These are phyloP conservation scores for Aspergillus brasiliensis DNA, from an alignment of 2,329 filamentous ascomycete genomes.

Conservation along the genomic window DNA sequence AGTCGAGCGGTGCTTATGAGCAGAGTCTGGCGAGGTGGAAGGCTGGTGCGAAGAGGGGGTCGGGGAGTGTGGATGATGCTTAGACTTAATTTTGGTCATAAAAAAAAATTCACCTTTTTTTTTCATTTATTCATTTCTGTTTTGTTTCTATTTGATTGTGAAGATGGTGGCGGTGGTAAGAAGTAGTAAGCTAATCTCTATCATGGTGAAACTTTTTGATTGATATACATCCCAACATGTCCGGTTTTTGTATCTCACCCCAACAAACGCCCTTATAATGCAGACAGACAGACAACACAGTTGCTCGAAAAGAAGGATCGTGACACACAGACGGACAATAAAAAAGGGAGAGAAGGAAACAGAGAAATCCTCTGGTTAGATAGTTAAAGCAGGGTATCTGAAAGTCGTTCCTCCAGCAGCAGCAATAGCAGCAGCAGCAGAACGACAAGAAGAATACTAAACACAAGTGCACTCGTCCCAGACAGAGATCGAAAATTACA, in stretches of 20 bases:
- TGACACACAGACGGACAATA: not conserved
- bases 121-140: too few species aligned
- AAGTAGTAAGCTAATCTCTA: too few species aligned
- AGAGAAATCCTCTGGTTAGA: not conserved
- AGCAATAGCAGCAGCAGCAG: not conserved
- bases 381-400: slow-evolving; percentile 19
- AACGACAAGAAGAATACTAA: slow-evolving; percentile 4
- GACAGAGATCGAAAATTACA: slow-evolving; percentile 20
- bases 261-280: slow-evolving; percentile 2
- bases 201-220: not conserved
- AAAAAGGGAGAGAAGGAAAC: too few species aligned
- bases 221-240: not conserved
- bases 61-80: slow-evolving; percentile 29
- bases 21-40: slow-evolving; percentile 48
- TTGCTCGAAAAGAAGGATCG: not conserved
- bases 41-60: slow-evolving; percentile 40
- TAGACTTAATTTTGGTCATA: too few species aligned
- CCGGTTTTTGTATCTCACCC: not conserved
- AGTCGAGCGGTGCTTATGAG: slow-evolving; percentile 73
- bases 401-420: slow-evolving; percentile 4
- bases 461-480: not conserved
- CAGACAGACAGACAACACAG: not conserved
- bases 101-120: too few species aligned
- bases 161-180: not conserved
- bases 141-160: not conserved